Base-by-base conservation (phyloP, 768 basidiomycete genomes). In the Amanita pseudoporphyria region DNA sequence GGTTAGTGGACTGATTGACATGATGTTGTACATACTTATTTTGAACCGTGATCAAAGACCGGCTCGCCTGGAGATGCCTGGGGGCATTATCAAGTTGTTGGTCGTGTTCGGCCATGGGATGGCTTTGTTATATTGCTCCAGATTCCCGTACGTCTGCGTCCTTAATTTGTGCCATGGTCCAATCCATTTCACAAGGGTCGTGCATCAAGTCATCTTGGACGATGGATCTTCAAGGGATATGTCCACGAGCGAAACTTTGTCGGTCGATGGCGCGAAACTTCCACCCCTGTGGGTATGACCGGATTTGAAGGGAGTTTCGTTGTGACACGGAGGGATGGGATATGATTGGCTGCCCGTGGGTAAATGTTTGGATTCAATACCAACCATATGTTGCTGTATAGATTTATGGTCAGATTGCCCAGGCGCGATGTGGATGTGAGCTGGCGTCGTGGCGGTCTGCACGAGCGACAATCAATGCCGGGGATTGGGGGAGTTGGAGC, bases 201-300 rank as follows among this genome's bases (percentile, higher is more conserved):
- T 18, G 58, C 42, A 24, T 21, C 22, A 13, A 3, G 55, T 30
- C 46, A 61, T 44, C 51, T 62, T 12, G 75, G 77, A 9, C 67
- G 61, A 24, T 78, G 70, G 73, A 57, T 78, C 45, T 78, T 78
- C 46, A 73, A 67, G 52, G 76, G 77, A 44, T 78, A 79, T 56
- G 51, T 78, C 37, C 68, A 78, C 45, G 68, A 67, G 54, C 60
- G 63, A 24, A 77, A 71, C 58, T 62, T 79, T 33, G 74, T 75
- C 35, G 78, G 77, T 31, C 66, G 74, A 18, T 77, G 77, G 77
- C 70, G 77, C 46, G 76, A 76, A 52, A 76, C 72, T 18, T 61
- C 62, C 35, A 77, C 71, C 1, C 58, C 61, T 21, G 57, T 61
- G 14, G 59, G 67, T 45, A 57, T 58, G 19, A 57, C 68, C 16